A percentile compares a stretch with the other conserved stretches of the same genome.
Evolutionary conservation across 495 filamentous ascomycete species (phyloP).

Genomic region (Hyaloscypha hepaticicola): DNA sequence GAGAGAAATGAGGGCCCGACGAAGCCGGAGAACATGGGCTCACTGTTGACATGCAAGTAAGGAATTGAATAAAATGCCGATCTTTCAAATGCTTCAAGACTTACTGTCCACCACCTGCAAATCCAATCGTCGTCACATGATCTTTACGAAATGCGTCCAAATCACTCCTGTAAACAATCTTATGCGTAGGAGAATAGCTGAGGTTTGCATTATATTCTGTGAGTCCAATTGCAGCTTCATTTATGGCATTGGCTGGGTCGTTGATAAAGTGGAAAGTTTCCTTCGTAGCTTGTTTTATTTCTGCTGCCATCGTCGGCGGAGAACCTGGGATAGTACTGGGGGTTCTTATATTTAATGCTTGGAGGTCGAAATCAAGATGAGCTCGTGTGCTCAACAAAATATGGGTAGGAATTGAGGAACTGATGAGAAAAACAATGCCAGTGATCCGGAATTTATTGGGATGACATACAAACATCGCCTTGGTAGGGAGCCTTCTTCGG

Average conservation of each 20-base stretch:
- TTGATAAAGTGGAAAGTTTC: slow-evolving; percentile 29
- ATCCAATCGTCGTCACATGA: slow-evolving; percentile 29
- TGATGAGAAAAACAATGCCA: neutral
- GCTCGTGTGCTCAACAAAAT: no score
- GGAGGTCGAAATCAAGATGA: no score
- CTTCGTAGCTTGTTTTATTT: slow-evolving; percentile 13
- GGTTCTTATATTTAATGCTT: no score
- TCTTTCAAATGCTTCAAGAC: neutral
- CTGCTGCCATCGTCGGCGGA: slow-evolving; percentile 15
- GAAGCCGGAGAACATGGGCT: slow-evolving; percentile 65
- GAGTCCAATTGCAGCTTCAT: slow-evolving; percentile 25
- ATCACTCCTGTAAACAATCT: slow-evolving; percentile 26
- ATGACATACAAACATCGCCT: neutral
- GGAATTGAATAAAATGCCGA: neutral
- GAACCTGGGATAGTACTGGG: slow-evolving; percentile 16
- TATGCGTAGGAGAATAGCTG: slow-evolving; percentile 20
- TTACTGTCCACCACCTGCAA: slow-evolving; percentile 28
- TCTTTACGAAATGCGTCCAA: slow-evolving; percentile 22
- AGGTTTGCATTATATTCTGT: slow-evolving; percentile 26
- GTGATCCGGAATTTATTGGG: neutral
- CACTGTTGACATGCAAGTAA: no score
- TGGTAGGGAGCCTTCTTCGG: neutral
- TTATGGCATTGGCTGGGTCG: slow-evolving; percentile 21
- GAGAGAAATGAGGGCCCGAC: slow-evolving; percentile 61
- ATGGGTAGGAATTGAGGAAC: neutral